A percentile compares a stretch with the other conserved stretches of the same genome.
Evolutionary conservation across 2,329 filamentous ascomycete genomes (phyloP).

Genomic region (Drechmeria coniospora): DNA sequence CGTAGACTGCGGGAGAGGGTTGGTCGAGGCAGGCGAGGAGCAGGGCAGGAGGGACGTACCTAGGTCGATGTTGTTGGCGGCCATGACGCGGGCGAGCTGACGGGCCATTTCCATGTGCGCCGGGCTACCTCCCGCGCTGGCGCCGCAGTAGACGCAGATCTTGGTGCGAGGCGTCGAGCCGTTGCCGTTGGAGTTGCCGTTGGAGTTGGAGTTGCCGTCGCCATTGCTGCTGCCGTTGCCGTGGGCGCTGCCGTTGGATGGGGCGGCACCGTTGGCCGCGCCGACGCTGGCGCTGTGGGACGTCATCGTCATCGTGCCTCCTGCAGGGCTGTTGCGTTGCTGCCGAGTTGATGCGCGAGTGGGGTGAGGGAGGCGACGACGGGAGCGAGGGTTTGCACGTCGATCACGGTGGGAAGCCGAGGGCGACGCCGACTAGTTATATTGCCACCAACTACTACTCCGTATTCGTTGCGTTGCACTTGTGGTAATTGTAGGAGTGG

Average conservation of each 20-base stretch:
- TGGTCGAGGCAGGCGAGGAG: too few species aligned
- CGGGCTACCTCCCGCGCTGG: conserved; percentile 56
- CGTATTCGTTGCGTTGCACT: too few species aligned
- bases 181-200: conserved; percentile 10
- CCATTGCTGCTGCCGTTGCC: conserved; percentile 2
- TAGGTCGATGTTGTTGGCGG: conserved; percentile 63
- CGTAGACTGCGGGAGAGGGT: conserved; percentile 51
- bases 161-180: conserved; percentile 37
- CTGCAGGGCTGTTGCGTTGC: too few species aligned
- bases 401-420: too few species aligned
- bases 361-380: too few species aligned
- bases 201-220: conserved; percentile 11
- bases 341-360: too few species aligned
- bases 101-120: conserved; percentile 67
- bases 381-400: too few species aligned
- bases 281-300: too few species aligned
- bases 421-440: too few species aligned
- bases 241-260: background rate
- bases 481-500: too few species aligned
- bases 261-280: background rate
- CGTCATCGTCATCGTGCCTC: too few species aligned
- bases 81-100: conserved; percentile 56
- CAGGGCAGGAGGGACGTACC: conserved; percentile 33
- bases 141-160: conserved; percentile 91
- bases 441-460: too few species aligned